Evolutionary conservation across 2,329 filamentous ascomycete species (phyloP), one percentile per base, ranked within the genome.

Genomic region (Paraconiothyrium brasiliense): DNA sequence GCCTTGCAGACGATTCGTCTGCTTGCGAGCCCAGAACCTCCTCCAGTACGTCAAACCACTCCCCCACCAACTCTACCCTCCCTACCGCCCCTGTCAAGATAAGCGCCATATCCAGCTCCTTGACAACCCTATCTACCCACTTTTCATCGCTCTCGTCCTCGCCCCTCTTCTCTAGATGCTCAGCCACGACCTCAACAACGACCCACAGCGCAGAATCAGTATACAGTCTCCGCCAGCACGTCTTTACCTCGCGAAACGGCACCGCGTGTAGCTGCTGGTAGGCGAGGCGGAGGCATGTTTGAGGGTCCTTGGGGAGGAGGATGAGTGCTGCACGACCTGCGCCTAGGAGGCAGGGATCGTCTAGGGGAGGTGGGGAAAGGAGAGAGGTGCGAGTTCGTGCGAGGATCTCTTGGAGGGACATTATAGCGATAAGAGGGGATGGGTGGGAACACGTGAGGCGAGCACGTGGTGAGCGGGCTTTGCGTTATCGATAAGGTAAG

Each of bases 41-140:
- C 3, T 77, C 74, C 27, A 91, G 70, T 0, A 84, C 83, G 46
- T 78, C 72, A 59, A 89, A 83, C 49, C 89, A 82, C 76, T 84
- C 44, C 59, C 80, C 75, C 20, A 83, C 70, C 1, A 82, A 43
- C 5, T 71, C 70, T 50, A 73, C 74, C 43, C 76, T 67, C 14
- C 46, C 30, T 1, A 72, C 72, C 8, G 71, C 74, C 8, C 58
- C 91, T 0, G 92, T 87, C 57, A 93, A 85, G 49, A 97, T 92
- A 48, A 96, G 78, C 0, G 91, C 89, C 76, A 89, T 88, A 70
- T 97, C 94, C 1, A 98, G 83, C 1, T 84, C 79, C 57, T 84
- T 84, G 37, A 97, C 85, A 1, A 91, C 82, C 1, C 83, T 76
- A 37, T 86, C 83, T 4, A 93, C 73, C 78, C 83, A 87, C 35